Evolutionary conservation across 768 basidiomycete genomes (phyloP).

Genomic region (Hygrophoropsis aurantiaca): DNA sequence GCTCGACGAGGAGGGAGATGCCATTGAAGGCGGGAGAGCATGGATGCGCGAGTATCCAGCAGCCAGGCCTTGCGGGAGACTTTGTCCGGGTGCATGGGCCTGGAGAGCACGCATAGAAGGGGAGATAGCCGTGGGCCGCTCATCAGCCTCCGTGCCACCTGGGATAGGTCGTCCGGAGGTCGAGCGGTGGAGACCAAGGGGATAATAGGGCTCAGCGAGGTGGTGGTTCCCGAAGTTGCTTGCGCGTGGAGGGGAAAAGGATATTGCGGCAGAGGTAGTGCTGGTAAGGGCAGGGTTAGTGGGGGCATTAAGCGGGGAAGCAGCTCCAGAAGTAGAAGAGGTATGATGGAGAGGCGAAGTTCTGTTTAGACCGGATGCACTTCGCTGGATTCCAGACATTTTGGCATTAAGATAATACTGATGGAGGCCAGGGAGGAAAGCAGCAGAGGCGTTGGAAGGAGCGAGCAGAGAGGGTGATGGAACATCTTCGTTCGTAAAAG

Average conservation of each 20-base stretch:
- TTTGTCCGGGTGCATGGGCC: constrained; percentile 87
- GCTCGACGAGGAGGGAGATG: constrained; percentile 34
- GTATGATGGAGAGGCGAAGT: constrained; percentile 20
- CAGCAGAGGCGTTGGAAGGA: constrained; percentile 79
- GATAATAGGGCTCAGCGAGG: constrained; percentile 14
- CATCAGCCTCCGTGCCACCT: constrained; percentile 19
- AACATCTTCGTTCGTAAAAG: constrained; percentile 33
- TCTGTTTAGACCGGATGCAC: constrained; percentile 24
- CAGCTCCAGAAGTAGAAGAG: background rate
- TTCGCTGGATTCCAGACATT: constrained; percentile 29
- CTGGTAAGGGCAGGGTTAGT: background rate
- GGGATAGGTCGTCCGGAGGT: constrained; percentile 28
- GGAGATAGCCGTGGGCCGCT: constrained; percentile 42
- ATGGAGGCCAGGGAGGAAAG: constrained; percentile 75
- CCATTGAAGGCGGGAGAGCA: constrained; percentile 48
- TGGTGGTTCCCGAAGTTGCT: constrained; percentile 18
- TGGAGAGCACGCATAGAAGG: constrained; percentile 80
- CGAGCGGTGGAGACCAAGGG: constrained; percentile 3
- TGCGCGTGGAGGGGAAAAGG: constrained; percentile 26
- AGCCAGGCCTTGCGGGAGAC: constrained; percentile 88
- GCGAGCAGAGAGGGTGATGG: constrained; percentile 39
- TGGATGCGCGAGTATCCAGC: constrained; percentile 91
- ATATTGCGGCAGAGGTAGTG: constrained; percentile 1
- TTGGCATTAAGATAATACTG: constrained; percentile 61
- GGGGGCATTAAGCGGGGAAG: constrained; percentile 23